Percentiles rank a stretch among this genome's conserved stretches.
These are phyloP conservation scores for Taphrina flavorubra DNA, from an alignment of 1,139 yeast species.

Conservation along the genomic window DNA sequence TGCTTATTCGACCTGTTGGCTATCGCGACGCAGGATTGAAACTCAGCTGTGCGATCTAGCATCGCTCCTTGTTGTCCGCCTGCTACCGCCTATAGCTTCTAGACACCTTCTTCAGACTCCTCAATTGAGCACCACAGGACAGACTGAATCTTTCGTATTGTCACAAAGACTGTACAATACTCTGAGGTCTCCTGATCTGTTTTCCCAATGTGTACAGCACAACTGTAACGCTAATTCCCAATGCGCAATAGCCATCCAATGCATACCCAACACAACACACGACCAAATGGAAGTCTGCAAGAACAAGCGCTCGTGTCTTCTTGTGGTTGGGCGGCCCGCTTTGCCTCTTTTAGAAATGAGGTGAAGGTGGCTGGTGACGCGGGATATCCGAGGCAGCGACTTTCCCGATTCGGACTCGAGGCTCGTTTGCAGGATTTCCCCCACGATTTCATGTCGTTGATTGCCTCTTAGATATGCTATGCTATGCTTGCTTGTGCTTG, in stretches of 20 bases:
- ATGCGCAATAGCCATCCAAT: neutral
- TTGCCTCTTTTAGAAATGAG: neutral
- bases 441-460: neutral
- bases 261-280: neutral
- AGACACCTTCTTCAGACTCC: neutral
- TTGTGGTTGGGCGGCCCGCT: neutral
- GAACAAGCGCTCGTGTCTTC: neutral
- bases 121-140: no score
- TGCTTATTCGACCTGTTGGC: constrained; percentile 46
- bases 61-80: neutral
- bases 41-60: constrained; percentile 76
- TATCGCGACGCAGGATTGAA: constrained; percentile 80
- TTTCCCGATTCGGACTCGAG: neutral
- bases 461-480: neutral
- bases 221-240: no score
- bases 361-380: neutral
- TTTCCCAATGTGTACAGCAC: no score
- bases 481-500: neutral
- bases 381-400: neutral
- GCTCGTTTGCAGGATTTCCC: neutral
- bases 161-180: no score
- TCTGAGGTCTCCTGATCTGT: no score
- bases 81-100: no score
- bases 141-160: no score
- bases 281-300: no score